Conservation (phyloP, 805 yeast species). For the Wickerhamiella azyma region DNA sequence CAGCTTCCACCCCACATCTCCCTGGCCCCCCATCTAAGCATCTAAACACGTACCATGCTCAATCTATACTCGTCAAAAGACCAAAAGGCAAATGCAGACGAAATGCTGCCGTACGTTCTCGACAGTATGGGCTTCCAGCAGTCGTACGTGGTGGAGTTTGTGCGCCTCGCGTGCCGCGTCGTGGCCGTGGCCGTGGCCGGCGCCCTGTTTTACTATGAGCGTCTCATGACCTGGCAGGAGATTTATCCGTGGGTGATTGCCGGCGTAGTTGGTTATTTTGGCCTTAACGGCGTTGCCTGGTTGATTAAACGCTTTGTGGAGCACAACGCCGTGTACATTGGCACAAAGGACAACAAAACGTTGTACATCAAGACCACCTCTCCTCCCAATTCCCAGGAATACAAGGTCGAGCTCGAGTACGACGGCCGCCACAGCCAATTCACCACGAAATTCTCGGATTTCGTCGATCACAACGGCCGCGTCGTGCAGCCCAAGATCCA, state of each 20-base stretch:
- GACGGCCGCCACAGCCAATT: neutral
- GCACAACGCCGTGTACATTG: slow-evolving; percentile 6
- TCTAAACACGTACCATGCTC: slow-evolving; percentile 2
- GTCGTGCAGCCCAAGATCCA: neutral
- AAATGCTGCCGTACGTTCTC: slow-evolving; percentile 13
- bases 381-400: neutral
- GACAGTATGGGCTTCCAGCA: slow-evolving; percentile 16
- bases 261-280: slow-evolving; percentile 1
- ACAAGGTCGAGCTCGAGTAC: neutral
- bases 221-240: slow-evolving; percentile 5
- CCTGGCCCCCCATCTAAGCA: neutral
- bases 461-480: slow-evolving; percentile 7
- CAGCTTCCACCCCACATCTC: neutral
- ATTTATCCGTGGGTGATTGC: slow-evolving; percentile 4
- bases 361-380: slow-evolving; percentile 1
- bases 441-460: slow-evolving; percentile 5
- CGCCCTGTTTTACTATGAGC: slow-evolving; percentile 5
- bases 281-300: slow-evolving; percentile 4
- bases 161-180: slow-evolving; percentile 3
- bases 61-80: slow-evolving; percentile 15
- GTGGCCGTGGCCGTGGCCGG: slow-evolving; percentile 6
- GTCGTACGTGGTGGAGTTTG: slow-evolving; percentile 13
- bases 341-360: slow-evolving; percentile 3
- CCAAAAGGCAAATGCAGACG: slow-evolving; percentile 17
- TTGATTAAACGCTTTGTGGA: slow-evolving; percentile 3